These are phyloP conservation scores for Blastomyces percursus DNA, from an alignment of 2,329 filamentous ascomycete genomes.

Conservation along the genomic window DNA sequence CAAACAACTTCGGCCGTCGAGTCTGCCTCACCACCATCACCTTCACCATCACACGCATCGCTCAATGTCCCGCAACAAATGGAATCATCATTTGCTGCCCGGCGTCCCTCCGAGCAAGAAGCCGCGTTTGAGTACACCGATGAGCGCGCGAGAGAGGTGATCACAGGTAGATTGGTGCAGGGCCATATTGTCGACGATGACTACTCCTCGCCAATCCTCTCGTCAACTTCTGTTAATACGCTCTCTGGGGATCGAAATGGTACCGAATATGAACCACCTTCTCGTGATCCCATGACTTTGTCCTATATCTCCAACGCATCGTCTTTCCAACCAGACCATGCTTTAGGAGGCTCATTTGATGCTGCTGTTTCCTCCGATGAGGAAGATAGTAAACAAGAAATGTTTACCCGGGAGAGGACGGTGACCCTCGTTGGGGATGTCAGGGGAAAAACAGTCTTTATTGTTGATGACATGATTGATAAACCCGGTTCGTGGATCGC, in stretches of 20 bases:
- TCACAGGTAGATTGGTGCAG: slow-evolving; percentile 79
- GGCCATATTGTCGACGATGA: slow-evolving; percentile 94
- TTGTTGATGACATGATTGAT: slow-evolving; percentile 99
- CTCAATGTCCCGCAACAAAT: not conserved
- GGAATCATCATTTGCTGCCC: slow-evolving; percentile 19
- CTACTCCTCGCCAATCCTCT: slow-evolving; percentile 66
- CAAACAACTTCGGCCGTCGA: not conserved
- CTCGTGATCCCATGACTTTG: slow-evolving; percentile 81
- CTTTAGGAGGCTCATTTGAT: slow-evolving; percentile 74
- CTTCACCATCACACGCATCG: not conserved
- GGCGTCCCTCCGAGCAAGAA: slow-evolving; percentile 33
- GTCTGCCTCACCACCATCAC: not conserved
- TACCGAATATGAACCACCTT: slow-evolving; percentile 37
- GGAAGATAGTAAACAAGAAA: slow-evolving; percentile 53
- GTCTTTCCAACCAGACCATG: slow-evolving; percentile 55
- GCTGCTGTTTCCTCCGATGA: slow-evolving; percentile 83
- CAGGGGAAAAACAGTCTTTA: slow-evolving; percentile 74
- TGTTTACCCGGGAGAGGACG: slow-evolving; percentile 77
- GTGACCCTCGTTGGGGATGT: slow-evolving; percentile 97
- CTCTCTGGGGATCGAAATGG: slow-evolving; percentile 38
- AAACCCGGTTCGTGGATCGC: slow-evolving; percentile 96
- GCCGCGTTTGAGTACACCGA: slow-evolving; percentile 55
- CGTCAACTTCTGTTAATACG: slow-evolving; percentile 39
- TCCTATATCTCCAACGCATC: slow-evolving; percentile 71
- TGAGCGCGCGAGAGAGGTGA: slow-evolving; percentile 75